Conservation (phyloP, 192 early-diverging fungal genomes). For the Entomortierella beljakovae region DNA sequence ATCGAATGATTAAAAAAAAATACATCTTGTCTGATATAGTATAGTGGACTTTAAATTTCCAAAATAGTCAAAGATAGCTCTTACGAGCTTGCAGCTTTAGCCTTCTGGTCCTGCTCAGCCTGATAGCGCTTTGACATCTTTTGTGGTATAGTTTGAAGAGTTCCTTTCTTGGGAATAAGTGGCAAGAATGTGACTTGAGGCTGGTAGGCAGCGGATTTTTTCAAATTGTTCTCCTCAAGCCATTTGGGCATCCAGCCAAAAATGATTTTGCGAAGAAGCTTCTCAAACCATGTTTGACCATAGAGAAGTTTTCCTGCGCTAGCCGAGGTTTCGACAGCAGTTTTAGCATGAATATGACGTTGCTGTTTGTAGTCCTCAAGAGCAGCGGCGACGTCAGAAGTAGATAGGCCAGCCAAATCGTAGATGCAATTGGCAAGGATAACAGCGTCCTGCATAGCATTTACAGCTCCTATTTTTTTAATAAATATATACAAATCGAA, state of each 20-base stretch:
- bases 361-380: neutral
- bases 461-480: constrained; percentile 16
- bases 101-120: neutral
- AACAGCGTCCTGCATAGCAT: constrained; percentile 30
- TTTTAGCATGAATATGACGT: constrained; percentile 10
- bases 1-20: too few species aligned
- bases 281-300: constrained; percentile 1
- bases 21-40: neutral
- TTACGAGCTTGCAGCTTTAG: neutral
- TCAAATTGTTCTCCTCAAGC: constrained; percentile 1
- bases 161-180: neutral
- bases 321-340: too few species aligned
- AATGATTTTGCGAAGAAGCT: neutral
- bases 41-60: neutral
- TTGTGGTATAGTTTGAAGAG: neutral
- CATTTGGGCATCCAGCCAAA: neutral
- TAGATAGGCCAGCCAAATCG: neutral
- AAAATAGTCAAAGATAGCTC: neutral
- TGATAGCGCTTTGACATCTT: neutral
- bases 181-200: constrained; percentile 5
- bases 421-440: constrained; percentile 26
- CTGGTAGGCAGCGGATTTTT: neutral
- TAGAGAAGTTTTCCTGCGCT: neutral
- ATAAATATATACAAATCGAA: too few species aligned
- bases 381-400: neutral